These are phyloP conservation scores for Cucumis melo DNA, from an alignment of 306 rosid genomes.

Conservation along the genomic window DNA sequence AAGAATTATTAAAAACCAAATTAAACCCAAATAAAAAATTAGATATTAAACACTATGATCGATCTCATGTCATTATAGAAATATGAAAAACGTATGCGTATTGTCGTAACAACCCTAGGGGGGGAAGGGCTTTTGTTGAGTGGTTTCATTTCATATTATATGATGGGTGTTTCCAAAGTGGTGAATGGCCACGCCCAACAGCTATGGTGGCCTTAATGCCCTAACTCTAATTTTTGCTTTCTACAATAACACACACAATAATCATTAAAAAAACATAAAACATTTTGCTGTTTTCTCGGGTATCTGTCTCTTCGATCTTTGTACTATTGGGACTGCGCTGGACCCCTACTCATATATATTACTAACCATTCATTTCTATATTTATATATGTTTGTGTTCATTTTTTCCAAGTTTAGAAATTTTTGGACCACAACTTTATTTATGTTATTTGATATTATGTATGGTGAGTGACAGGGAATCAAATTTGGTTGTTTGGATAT, in stretches of 20 bases:
- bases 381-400: no score
- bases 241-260: not conserved
- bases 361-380: no score
- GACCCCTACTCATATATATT: no score
- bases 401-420: not conserved
- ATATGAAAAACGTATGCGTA: not conserved
- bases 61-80: not conserved
- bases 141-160: not conserved
- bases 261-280: not conserved
- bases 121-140: not conserved
- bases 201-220: not conserved
- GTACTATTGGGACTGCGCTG: not conserved
- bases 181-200: not conserved
- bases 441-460: not conserved
- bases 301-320: not conserved
- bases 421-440: not conserved
- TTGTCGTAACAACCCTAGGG: not conserved
- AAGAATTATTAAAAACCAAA: no score
- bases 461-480: not conserved
- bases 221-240: not conserved
- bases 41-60: no score
- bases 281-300: not conserved
- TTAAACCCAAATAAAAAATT: no score
- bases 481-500: not conserved
- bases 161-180: constrained; percentile 5